These are phyloP conservation scores for Globisporangium heterothallicum DNA, from an alignment of 352 stramenopile genomes.

Conservation along the genomic window DNA sequence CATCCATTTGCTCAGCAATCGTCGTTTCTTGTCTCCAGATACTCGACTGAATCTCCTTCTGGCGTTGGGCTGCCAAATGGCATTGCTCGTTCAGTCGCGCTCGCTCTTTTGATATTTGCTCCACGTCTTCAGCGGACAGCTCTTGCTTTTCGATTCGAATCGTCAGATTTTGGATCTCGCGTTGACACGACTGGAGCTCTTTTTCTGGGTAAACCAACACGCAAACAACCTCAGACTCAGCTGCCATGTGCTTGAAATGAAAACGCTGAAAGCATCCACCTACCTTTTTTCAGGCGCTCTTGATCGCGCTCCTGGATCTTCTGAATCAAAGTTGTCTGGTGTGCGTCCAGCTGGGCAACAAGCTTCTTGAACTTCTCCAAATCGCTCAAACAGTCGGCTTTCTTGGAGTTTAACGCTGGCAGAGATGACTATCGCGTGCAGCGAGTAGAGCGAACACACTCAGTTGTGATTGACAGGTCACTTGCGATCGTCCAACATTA, in stretches of 20 bases:
- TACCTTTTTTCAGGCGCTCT: slow-evolving; percentile 76
- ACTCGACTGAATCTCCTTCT: slow-evolving; percentile 49
- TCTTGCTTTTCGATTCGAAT: slow-evolving; percentile 77
- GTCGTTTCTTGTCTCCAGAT: slow-evolving; percentile 67
- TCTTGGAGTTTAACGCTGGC: slow-evolving; percentile 75
- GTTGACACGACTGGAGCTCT: slow-evolving; percentile 34
- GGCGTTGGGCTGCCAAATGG: slow-evolving; percentile 51
- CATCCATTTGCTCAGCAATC: slow-evolving; percentile 59
- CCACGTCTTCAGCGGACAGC: slow-evolving; percentile 67
- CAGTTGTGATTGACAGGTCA: too few species aligned
- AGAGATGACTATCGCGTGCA: slow-evolving; percentile 40
- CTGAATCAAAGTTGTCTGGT: slow-evolving; percentile 72
- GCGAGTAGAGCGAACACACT: neutral
- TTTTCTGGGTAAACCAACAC: slow-evolving; percentile 32
- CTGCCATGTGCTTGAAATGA: too few species aligned
- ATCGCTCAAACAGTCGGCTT: slow-evolving; percentile 83
- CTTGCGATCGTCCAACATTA: too few species aligned
- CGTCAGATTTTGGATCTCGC: slow-evolving; percentile 57
- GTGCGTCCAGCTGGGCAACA: slow-evolving; percentile 73
- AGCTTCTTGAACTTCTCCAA: slow-evolving; percentile 91
- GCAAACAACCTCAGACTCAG: too few species aligned
- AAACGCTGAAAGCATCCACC: too few species aligned
- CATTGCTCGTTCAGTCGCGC: slow-evolving; percentile 69
- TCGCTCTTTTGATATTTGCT: slow-evolving; percentile 66
- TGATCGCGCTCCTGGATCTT: slow-evolving; percentile 86